Evolutionary conservation across 805 yeast species (phyloP), one percentile per base, ranked within the genome.

Genomic region (Cyberlindnera japonica): DNA sequence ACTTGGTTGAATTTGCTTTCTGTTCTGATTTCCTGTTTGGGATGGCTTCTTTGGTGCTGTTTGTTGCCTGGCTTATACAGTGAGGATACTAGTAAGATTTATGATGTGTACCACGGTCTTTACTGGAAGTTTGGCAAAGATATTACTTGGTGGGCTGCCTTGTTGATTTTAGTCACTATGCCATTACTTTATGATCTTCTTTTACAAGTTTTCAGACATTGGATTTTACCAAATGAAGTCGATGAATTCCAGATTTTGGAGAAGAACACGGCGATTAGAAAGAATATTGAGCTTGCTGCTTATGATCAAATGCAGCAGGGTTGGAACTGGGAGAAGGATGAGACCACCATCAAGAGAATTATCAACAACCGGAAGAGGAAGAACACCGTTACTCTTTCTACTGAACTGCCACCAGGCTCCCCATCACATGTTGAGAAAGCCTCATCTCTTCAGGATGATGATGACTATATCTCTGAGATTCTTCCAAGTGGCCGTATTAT

Each of bases 31-130:
- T 86, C 96, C 0, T 80, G 80, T 23, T 77, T 81, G 18, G 99
- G 98, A 1, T 93, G 95, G 81, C 64, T 84, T 7, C 51, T 81
- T 11, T 93, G 97, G 96, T 80, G 86, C 59, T 70, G 84, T 40
- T 59, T 89, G 21, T 74, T 91, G 34, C 85, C 90, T 56, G 73
- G 71, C 4, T 63, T 90, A n/a, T 83, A 86, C 58, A 67, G 63
- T 62, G 54, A 62, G 56, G 50, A 75, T 64, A 56, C 75, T 56
- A 38, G 69, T 71, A 24, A 76, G 40, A 84, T 85, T 12, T 89
- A 77, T 61, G 85, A 75, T 58, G 96, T 85, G 3, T 67, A 70
- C 7, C 70, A 75, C 45, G 95, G 93, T 3, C 67, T 93, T 35
- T 69, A 72, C 43, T 62, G 79, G 35, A 77, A 77, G 37, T 88